These are phyloP conservation scores for Dichotomocladium elegans DNA, from an alignment of 371 early-diverging fungal species.

Conservation along the genomic window DNA sequence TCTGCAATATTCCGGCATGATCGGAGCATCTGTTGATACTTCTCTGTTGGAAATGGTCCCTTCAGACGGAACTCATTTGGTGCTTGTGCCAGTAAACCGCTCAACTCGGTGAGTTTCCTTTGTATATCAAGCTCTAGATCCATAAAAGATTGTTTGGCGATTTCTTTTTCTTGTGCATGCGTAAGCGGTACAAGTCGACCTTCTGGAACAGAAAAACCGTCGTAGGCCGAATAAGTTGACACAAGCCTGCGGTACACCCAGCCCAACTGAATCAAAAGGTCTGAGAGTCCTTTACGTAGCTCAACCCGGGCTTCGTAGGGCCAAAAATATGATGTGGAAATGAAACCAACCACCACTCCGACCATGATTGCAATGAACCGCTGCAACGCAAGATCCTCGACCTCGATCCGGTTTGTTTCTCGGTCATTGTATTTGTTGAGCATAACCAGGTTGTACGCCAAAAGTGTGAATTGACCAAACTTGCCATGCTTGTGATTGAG, in stretches of 20 bases:
- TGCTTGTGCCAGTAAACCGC: constrained; percentile 61
- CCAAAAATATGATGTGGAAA: constrained; percentile 70
- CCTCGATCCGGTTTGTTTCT: constrained; percentile 58
- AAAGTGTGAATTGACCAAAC: constrained; percentile 72
- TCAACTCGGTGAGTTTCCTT: constrained; percentile 56
- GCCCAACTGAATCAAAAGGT: constrained; percentile 59
- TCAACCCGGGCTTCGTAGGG: constrained; percentile 84
- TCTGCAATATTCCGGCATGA: constrained; percentile 77
- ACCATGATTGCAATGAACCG: constrained; percentile 67
- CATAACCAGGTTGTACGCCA: constrained; percentile 77
- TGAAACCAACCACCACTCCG: constrained; percentile 70
- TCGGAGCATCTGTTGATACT: constrained; percentile 63
- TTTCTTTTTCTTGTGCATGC: not conserved
- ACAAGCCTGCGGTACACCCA: constrained; percentile 71
- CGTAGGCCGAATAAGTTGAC: constrained; percentile 47
- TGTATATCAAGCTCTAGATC: constrained; percentile 73
- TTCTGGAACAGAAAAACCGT: constrained; percentile 5
- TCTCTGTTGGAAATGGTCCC: constrained; percentile 71
- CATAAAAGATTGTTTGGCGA: constrained; percentile 49
- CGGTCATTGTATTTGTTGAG: constrained; percentile 70
- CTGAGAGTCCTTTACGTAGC: constrained; percentile 67
- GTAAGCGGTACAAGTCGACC: not conserved
- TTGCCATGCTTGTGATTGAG: constrained; percentile 70
- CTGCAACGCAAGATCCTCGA: constrained; percentile 55
- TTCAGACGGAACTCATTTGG: constrained; percentile 83